Evolutionary conservation across 129 eudicot genomes (phyloP).

Genomic region (Lonicera japonica): DNA sequence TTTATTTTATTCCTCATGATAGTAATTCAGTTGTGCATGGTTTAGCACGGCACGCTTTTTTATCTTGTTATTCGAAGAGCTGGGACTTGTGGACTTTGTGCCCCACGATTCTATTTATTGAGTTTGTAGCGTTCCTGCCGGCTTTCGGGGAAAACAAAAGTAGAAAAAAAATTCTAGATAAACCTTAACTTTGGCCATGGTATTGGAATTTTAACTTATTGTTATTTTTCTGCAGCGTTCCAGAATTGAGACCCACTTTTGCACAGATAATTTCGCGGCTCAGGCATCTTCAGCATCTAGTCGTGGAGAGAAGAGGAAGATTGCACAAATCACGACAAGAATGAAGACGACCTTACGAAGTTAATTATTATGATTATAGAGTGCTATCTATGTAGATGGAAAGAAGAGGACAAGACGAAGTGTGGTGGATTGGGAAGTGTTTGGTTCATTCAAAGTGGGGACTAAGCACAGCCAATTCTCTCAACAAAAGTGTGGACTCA

Average conservation of each 20-base stretch:
- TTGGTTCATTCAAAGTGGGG: conserved; percentile 56
- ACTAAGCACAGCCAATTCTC: conserved; percentile 51
- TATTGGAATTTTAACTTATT: not conserved
- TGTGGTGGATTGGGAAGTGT: conserved; percentile 56
- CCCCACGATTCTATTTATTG: too few species aligned
- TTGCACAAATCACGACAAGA: conserved; percentile 17
- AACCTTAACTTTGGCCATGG: too few species aligned
- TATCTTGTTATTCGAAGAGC: too few species aligned
- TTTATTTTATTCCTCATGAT: too few species aligned
- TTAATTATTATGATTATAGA: conserved; percentile 19
- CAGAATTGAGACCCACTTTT: conserved; percentile 72
- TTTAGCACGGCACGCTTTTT: too few species aligned
- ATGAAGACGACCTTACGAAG: conserved; percentile 21
- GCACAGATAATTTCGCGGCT: conserved; percentile 78
- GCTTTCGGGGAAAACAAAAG: too few species aligned
- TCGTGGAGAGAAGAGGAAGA: conserved; percentile 29
- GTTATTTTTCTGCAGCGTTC: conserved; percentile 46
- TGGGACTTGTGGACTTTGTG: too few species aligned
- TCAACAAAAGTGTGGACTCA: conserved; percentile 5
- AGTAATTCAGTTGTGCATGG: too few species aligned
- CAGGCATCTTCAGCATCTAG: conserved; percentile 47
- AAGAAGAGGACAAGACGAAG: conserved; percentile 5
- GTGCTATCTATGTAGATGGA: conserved; percentile 28
- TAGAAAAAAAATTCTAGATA: too few species aligned
- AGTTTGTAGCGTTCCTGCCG: too few species aligned